phyloP scores from a whole-genome alignment of 2,329 filamentous ascomycete genomes.

The Paraconiothyrium sp. region DNA sequence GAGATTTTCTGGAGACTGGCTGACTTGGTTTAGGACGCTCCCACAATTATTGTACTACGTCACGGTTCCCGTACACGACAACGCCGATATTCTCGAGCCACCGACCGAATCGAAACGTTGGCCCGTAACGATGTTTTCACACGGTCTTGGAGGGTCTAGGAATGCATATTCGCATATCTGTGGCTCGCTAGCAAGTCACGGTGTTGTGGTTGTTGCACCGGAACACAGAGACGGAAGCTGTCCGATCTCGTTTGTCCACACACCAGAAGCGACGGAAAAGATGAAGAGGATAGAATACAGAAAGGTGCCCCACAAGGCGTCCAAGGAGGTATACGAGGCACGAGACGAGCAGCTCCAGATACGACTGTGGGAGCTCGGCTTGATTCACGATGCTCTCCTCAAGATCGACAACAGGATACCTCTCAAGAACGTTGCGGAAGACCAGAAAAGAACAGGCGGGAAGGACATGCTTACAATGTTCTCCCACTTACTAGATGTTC shows the following conservation, averaged over 20 bases:
- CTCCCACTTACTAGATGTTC: conserved; percentile 69
- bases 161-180: conserved; percentile 88
- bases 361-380: conserved; percentile 79
- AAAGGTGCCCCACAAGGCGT: conserved; percentile 68
- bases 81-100: conserved; percentile 69
- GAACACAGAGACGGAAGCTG: conserved; percentile 86
- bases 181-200: conserved; percentile 81
- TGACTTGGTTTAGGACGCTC: conserved; percentile 52
- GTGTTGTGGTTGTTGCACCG: conserved; percentile 80
- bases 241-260: conserved; percentile 76
- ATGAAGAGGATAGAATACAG: conserved; percentile 55
- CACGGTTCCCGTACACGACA: conserved; percentile 75
- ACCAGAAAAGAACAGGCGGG: conserved; percentile 47
- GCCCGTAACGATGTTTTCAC: conserved; percentile 87
- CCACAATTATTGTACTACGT: conserved; percentile 78
- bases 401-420: conserved; percentile 68
- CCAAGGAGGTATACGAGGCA: conserved; percentile 70
- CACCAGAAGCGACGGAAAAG: conserved; percentile 57
- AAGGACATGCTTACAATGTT: conserved; percentile 67
- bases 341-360: conserved; percentile 78
- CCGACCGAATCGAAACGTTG: conserved; percentile 65
- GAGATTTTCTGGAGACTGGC: conserved; percentile 8
- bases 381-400: conserved; percentile 73
- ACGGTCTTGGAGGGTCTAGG: conserved; percentile 81
- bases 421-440: conserved; percentile 57